Percentiles rank a stretch among this genome's conserved stretches.
These are phyloP conservation scores for Simmondsia chinensis DNA, from an alignment of 148 eudicot species.

Conservation along the genomic window DNA sequence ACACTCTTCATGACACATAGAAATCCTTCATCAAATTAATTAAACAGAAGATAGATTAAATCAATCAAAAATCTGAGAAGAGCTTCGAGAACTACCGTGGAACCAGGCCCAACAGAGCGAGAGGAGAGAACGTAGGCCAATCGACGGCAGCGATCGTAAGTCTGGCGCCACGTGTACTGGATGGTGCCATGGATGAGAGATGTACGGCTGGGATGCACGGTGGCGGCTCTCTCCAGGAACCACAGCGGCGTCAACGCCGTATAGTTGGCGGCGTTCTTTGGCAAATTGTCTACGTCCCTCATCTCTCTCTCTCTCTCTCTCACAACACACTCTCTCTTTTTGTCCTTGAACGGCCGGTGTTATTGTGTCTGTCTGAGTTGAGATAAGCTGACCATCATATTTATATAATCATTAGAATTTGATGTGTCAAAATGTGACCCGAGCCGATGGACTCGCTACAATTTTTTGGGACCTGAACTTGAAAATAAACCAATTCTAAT, in stretches of 20 bases:
- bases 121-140: slow-evolving; percentile 67
- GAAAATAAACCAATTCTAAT: no score
- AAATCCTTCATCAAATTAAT: no score
- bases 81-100: slow-evolving; percentile 34
- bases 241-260: slow-evolving; percentile 68
- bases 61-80: not conserved
- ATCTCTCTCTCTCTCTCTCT: slow-evolving; percentile 7
- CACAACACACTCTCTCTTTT: no score
- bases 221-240: slow-evolving; percentile 80
- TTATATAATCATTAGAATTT: no score
- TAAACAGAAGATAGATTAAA: no score
- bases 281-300: slow-evolving; percentile 77
- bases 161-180: slow-evolving; percentile 69
- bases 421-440: no score
- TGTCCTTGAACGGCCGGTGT: no score
- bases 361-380: no score
- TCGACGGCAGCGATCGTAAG: slow-evolving; percentile 80
- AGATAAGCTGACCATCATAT: no score
- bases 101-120: slow-evolving; percentile 40
- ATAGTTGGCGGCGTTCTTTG: slow-evolving; percentile 77
- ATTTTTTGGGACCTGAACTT: no score
- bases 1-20: no score
- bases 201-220: slow-evolving; percentile 54
- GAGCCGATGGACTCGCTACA: no score
- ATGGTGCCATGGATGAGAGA: slow-evolving; percentile 54